phyloP scores from a whole-genome alignment of 225 moss, liverwort and hornwort species.

The Bryoerythrophyllum caledonicum region DNA sequence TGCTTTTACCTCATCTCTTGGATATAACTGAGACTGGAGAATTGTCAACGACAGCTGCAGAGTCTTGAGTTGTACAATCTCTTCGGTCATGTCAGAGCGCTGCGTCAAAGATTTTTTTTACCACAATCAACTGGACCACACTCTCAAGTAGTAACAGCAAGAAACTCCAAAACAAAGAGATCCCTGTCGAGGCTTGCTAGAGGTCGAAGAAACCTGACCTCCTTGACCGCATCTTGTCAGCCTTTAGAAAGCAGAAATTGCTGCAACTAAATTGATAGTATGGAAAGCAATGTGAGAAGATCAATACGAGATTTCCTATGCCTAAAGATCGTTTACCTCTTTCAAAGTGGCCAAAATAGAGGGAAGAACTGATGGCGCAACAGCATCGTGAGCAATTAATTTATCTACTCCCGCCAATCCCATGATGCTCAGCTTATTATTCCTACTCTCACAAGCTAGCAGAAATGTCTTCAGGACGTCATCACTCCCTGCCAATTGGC shows the following conservation, averaged over 20 bases:
- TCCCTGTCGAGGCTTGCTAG: not conserved
- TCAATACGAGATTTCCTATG: not conserved
- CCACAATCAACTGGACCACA: not conserved
- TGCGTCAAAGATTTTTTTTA: constrained; percentile 33
- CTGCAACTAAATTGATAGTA: constrained; percentile 3
- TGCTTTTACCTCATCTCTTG: constrained; percentile 69
- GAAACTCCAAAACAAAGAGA: constrained; percentile 17
- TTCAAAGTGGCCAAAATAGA: constrained; percentile 83
- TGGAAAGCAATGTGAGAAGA: constrained; percentile 3
- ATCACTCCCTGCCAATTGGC: constrained; percentile 76
- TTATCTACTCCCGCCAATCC: constrained; percentile 93
- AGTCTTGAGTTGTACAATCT: constrained; percentile 89
- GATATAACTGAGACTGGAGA: constrained; percentile 95
- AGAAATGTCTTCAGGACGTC: constrained; percentile 89
- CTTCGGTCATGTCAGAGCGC: constrained; percentile 87
- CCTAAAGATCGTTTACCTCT: constrained; percentile 59
- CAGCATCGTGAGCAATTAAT: constrained; percentile 91
- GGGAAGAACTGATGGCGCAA: constrained; percentile 67
- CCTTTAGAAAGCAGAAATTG: constrained; percentile 1
- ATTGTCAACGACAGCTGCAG: constrained; percentile 88
- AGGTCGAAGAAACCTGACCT: constrained; percentile 15
- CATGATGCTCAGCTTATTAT: constrained; percentile 86
- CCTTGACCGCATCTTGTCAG: not conserved
- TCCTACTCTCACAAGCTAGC: constrained; percentile 90
- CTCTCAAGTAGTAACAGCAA: not conserved